Percentiles rank a stretch among this genome's conserved stretches.
Conservation (phyloP, 1,284 basidiomycete genomes). For the Irpex sp. region DNA sequence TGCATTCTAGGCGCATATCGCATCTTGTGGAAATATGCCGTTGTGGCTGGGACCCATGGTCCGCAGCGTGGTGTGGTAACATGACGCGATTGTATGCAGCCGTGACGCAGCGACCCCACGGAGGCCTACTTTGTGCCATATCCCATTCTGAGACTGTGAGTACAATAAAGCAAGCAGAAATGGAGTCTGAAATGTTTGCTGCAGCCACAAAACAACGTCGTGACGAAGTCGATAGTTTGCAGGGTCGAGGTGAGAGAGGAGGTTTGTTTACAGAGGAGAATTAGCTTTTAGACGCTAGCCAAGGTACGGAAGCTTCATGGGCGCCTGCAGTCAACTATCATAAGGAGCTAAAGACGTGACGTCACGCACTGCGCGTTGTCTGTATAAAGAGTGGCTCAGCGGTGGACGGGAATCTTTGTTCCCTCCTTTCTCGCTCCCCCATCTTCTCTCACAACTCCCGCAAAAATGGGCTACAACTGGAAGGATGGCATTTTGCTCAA, state of each 20-base stretch:
- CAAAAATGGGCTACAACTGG: constrained; percentile 42
- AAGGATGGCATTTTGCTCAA: constrained; percentile 79
- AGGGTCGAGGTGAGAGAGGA: no score
- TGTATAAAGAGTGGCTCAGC: neutral
- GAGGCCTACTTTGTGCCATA: neutral
- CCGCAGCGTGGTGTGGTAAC: neutral
- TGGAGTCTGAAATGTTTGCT: no score
- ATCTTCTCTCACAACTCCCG: neutral
- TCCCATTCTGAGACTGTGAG: no score
- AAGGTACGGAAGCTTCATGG: neutral
- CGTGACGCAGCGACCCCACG: neutral
- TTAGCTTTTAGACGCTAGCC: neutral
- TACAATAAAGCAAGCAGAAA: no score
- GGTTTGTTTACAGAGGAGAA: neutral
- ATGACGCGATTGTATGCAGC: neutral
- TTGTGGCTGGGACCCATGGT: neutral
- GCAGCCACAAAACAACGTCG: no score
- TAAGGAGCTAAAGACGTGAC: neutral
- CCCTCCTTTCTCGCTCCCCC: neutral
- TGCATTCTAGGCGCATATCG: neutral
- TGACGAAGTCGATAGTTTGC: no score
- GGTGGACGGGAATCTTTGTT: neutral
- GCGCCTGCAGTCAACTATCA: neutral
- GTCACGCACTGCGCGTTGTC: neutral
- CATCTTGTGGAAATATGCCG: no score